Conservation (phyloP, 371 early-diverging fungal genomes). For the Lichtheimia hyalospora region DNA sequence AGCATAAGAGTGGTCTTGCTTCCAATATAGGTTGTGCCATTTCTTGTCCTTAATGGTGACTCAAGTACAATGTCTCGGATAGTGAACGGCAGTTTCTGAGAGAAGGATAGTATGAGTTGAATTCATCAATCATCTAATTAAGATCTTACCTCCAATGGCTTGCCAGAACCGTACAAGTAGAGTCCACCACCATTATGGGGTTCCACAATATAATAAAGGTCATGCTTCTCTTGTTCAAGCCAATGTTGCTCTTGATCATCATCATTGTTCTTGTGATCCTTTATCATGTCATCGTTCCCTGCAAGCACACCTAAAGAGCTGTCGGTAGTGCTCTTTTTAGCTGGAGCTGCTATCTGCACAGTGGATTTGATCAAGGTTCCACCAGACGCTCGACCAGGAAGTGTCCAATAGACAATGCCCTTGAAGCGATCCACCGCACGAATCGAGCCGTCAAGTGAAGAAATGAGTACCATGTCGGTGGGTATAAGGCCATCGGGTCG, state of each 20-base stretch:
- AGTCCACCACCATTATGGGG: constrained; percentile 75
- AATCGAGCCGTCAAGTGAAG: constrained; percentile 49
- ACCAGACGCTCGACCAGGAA: constrained; percentile 27
- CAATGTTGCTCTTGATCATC: not conserved
- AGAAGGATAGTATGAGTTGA: not conserved
- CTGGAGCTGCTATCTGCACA: constrained; percentile 2
- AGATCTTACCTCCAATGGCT: constrained; percentile 50
- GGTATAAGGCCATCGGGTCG: constrained; percentile 8
- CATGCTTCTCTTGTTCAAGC: not conserved
- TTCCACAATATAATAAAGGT: constrained; percentile 72
- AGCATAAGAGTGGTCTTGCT: constrained; percentile 65
- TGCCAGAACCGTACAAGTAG: constrained; percentile 62
- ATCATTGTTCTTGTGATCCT: not conserved
- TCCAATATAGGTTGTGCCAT: constrained; percentile 67
- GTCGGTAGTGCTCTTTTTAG: not conserved
- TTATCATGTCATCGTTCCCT: not conserved
- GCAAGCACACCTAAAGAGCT: not conserved
- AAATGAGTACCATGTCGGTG: constrained; percentile 37
- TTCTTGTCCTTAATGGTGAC: constrained; percentile 60
- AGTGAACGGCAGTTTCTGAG: constrained; percentile 70
- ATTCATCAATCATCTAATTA: no score
- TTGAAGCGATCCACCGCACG: constrained; percentile 40
- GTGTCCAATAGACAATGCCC: constrained; percentile 38
- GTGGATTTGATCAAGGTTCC: constrained; percentile 34
- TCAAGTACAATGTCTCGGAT: constrained; percentile 66